Evolutionary conservation across 495 filamentous ascomycete species (phyloP), one percentile per base, ranked within the genome.

Genomic region (Jackrogersella multiformis): DNA sequence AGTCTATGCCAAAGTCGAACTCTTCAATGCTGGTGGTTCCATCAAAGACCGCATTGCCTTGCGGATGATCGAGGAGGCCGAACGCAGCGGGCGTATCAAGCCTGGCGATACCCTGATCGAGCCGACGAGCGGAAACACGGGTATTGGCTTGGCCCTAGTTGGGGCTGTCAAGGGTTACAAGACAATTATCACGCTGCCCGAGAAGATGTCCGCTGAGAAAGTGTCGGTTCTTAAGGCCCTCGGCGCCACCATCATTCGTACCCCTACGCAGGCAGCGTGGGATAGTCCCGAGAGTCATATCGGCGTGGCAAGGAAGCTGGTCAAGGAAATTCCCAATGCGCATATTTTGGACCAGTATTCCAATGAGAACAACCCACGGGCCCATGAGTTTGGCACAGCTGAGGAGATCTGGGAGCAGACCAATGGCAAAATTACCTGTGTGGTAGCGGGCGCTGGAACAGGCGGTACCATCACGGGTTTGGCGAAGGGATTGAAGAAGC

Each of bases 191-290:
- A 99, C 95, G 0, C 87, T 99, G 2, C 95, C 95, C 35, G 95
- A 99, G 81, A 99, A 99, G 83, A 99, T 99, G 95, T 97, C 93
- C 5, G 87, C 92, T 24, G 95, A 99, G 79, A 99, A 99, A 76
- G 96, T 99, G 10, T 87, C 93, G 1, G 95, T 99, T 9, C 83
- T 99, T 23, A 88, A 92, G 45, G 94, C 95, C 15, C 85, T 99
- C 30, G 95, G 95, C 60, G 94, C 95, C 20, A 97, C 95, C 68
- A 98, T 99, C 74, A 97, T 99, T 68, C 90, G 95, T 48, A 99
- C 95, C 0, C 96, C 95, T 23, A 98, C 96, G 20, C 91, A 96
- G 78, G 95, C 95, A 9, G 95, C 95, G 24, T 97, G 83, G 74
- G 96, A 99, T 76, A 89, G 88, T 10, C 95, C 95, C 32, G 96